Conservation (phyloP, 805 yeast genomes). For the Hermanozyma aechmeae region DNA sequence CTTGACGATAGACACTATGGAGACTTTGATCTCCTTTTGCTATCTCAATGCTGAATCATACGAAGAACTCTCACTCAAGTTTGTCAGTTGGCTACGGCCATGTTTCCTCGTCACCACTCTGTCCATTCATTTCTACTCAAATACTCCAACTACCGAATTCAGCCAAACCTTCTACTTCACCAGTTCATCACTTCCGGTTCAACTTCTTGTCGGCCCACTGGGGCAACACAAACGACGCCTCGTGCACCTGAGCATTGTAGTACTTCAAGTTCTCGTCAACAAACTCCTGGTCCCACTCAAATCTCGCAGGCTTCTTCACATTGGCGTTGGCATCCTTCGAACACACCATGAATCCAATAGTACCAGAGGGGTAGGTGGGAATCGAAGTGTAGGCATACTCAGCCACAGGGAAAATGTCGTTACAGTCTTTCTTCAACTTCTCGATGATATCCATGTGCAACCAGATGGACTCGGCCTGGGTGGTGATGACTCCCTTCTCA, state of each 20-base stretch:
- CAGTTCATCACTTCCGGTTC: conserved; percentile 22
- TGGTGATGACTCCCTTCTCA: conserved; percentile 82
- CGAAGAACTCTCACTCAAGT: too few relatives aligned
- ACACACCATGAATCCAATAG: conserved; percentile 97
- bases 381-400: conserved; percentile 87
- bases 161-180: too few relatives aligned
- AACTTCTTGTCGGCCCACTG: conserved; percentile 64
- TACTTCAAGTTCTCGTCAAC: conserved; percentile 58
- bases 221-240: conserved; percentile 85
- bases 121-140: too few relatives aligned
- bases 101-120: too few relatives aligned
- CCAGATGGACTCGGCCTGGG: conserved; percentile 96
- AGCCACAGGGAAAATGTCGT: conserved; percentile 80
- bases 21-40: too few relatives aligned
- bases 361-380: conserved; percentile 97
- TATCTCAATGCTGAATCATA: too few relatives aligned
- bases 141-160: too few relatives aligned
- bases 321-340: conserved; percentile 60
- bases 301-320: conserved; percentile 62
- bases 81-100: too few relatives aligned
- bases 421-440: conserved; percentile 73
- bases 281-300: conserved; percentile 44
- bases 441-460: conserved; percentile 78
- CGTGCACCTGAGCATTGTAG: conserved; percentile 77
- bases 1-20: too few relatives aligned